These are phyloP conservation scores for Cladosporium velox DNA, from an alignment of 2,329 filamentous ascomycete genomes.

Conservation along the genomic window DNA sequence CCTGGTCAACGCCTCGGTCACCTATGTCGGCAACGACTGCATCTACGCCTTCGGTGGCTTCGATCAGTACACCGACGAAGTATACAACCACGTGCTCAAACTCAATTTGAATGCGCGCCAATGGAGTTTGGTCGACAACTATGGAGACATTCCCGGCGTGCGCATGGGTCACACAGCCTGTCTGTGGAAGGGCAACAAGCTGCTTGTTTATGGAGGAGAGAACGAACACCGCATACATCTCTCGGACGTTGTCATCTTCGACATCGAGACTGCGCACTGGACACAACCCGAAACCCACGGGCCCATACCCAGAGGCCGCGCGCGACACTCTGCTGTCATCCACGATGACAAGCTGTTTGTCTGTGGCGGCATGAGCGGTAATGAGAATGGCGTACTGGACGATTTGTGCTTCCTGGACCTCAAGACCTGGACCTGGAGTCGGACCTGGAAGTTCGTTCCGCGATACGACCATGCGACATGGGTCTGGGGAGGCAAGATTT, in stretches of 20 bases:
- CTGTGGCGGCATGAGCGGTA: constrained; percentile 90
- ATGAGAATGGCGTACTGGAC: constrained; percentile 88
- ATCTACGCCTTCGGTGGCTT: constrained; percentile 99
- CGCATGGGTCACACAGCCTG: constrained; percentile 98
- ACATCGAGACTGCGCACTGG: constrained; percentile 93
- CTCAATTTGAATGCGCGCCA: constrained; percentile 84
- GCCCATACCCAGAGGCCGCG: constrained; percentile 82
- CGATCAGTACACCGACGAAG: constrained; percentile 97
- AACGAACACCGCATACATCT: constrained; percentile 97
- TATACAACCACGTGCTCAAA: constrained; percentile 95
- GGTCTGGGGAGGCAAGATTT: constrained; percentile 88
- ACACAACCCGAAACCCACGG: constrained; percentile 86
- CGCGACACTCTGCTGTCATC: constrained; percentile 88
- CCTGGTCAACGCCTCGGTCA: constrained; percentile 96
- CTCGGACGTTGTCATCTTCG: constrained; percentile 93
- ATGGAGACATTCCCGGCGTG: constrained; percentile 94
- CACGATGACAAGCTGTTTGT: constrained; percentile 97
- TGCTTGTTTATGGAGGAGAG: constrained; percentile 96
- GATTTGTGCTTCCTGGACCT: constrained; percentile 96
- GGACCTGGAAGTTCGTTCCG: constrained; percentile 91
- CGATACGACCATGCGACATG: constrained; percentile 95
- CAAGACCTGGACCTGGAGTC: constrained; percentile 97
- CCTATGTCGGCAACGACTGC: constrained; percentile 96
- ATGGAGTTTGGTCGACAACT: constrained; percentile 97
- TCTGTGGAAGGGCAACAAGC: constrained; percentile 87